Base-by-base conservation (phyloP, 139 green algal species). In the Ettlia oleoabundans region DNA sequence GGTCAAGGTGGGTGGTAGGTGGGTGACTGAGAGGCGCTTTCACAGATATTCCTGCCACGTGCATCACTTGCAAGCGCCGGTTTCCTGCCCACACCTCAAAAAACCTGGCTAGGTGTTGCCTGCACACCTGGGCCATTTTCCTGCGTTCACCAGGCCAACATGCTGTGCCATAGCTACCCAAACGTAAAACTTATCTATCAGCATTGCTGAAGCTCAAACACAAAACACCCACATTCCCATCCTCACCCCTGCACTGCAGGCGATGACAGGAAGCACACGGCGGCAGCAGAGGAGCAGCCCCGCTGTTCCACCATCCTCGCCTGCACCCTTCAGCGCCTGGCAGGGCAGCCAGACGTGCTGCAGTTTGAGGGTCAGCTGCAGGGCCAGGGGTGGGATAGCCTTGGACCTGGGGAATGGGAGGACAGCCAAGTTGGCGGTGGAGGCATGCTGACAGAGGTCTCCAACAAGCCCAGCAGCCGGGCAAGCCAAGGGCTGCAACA, bases 311-410 rank as follows among this genome's bases (percentile, higher is more conserved):
- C 24, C 22, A 51, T 40, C 37, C 52, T 80, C 26, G 73, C 73
- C 1, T 51, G 47, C 73, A 52, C 73, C 8, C 33, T 80, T 51
- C 52, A 37, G 47, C 73, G 53, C 73, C 26, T 67, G 73, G 52
- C 10, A 26, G 19, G 73, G 15, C 55, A n/a, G 55, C 55, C 5
- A 5, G 55, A 65, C 13, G 40, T 69, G 52, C 24, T 80, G 53
- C 52, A 40, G 30, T 40, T 80, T n/a, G 73, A 69, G 37, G 73
- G 73, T 33, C 73, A 41, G 53, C 73, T 80, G 53, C 73, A 51
- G 3, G 72, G 65, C 5, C 9, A 67, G 0, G 72, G 38, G 21
- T 78, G 43, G 19, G 42, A 41, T 6, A 43, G 69, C 10, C 42
- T 77, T n/a, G 10, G 1, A 63, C 42, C 30, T 5, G 52, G 35